Conservation (phyloP, 2,329 filamentous ascomycete species). For the Trichoderma oligosporum region DNA sequence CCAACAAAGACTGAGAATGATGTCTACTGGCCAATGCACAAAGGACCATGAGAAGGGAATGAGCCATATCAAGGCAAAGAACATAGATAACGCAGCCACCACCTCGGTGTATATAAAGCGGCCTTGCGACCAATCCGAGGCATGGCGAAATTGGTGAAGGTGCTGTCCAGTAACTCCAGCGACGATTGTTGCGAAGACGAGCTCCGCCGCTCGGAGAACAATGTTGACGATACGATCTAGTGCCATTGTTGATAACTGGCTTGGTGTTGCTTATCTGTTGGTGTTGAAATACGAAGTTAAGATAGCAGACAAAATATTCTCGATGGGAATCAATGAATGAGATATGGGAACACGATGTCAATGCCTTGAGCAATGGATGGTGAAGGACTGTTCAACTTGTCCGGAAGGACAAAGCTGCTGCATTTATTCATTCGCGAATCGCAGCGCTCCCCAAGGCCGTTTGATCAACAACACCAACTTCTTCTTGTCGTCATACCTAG, state of each 20-base stretch:
- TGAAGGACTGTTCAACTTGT: background rate
- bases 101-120: constrained; percentile 74
- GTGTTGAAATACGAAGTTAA: background rate
- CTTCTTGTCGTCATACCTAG: constrained; percentile 14
- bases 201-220: constrained; percentile 44
- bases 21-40: constrained; percentile 66
- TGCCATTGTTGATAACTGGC: constrained; percentile 30
- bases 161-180: constrained; percentile 66
- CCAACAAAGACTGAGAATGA: constrained; percentile 66
- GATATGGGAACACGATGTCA: background rate
- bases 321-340: background rate
- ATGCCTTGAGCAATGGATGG: background rate
- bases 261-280: background rate
- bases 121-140: constrained; percentile 51
- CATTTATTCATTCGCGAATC: constrained; percentile 12
- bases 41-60: constrained; percentile 66
- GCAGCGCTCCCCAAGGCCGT: background rate
- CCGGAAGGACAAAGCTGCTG: constrained; percentile 13
- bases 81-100: constrained; percentile 63
- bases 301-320: background rate
- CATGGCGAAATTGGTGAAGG: constrained; percentile 48
- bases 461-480: constrained; percentile 15
- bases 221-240: constrained; percentile 40
- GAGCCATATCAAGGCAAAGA: constrained; percentile 68
- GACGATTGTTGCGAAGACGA: constrained; percentile 69